Conservation (phyloP, 441 rosid species). For the Gossypium gossypioides region DNA sequence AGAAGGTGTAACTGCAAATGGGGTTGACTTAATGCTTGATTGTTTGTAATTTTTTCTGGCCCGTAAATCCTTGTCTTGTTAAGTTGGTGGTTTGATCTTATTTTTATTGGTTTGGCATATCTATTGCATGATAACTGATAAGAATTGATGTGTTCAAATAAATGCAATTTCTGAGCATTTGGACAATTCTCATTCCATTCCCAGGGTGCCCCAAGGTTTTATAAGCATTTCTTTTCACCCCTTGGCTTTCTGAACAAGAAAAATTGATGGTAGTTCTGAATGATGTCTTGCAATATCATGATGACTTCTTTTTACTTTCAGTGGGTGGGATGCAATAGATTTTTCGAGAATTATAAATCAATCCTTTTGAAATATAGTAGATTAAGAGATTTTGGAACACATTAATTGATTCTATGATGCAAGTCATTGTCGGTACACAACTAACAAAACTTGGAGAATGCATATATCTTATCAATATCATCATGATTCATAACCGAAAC, state of each 20-base stretch:
- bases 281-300: neutral
- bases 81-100: neutral
- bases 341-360: neutral
- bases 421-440: neutral
- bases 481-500: conserved; percentile 1
- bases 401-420: neutral
- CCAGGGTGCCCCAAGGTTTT: neutral
- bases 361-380: neutral
- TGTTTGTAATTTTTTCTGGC: neutral
- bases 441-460: neutral
- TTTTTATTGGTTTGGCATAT: neutral
- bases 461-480: neutral
- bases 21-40: neutral
- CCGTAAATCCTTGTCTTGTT: neutral
- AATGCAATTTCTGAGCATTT: neutral
- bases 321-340: neutral
- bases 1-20: neutral
- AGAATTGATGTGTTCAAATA: neutral
- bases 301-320: neutral
- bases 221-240: neutral
- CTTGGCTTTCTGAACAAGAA: neutral
- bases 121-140: neutral
- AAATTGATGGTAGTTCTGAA: neutral
- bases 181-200: neutral
- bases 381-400: neutral